phyloP scores from a whole-genome alignment of 2,329 filamentous ascomycete genomes.

The Exophiala bonariae region DNA sequence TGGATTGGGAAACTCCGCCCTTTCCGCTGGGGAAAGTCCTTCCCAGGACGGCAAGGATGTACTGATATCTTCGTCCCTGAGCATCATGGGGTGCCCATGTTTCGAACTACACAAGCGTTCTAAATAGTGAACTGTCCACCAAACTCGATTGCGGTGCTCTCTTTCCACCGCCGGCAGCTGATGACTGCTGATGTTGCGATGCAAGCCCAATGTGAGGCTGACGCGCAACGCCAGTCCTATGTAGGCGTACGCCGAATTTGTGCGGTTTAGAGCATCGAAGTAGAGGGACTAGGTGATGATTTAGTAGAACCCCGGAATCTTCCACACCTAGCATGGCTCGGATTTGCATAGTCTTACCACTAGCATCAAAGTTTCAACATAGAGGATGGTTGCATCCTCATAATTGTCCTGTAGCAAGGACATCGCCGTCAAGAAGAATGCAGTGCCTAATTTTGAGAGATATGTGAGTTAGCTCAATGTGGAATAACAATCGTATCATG shows the following conservation, averaged over 20 bases:
- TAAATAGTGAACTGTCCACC: constrained; percentile 58
- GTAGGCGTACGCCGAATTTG: constrained; percentile 55
- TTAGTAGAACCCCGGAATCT: too few relatives aligned
- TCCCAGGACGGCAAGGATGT: constrained; percentile 33
- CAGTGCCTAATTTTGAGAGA: constrained; percentile 19
- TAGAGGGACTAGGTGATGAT: constrained; percentile 54
- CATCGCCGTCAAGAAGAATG: constrained; percentile 53
- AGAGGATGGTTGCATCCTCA: constrained; percentile 53
- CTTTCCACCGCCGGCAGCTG: constrained; percentile 40
- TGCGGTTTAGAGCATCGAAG: constrained; percentile 56
- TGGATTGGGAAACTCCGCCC: not conserved
- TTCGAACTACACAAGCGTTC: constrained; percentile 54
- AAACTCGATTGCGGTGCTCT: constrained; percentile 53
- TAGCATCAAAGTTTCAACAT: constrained; percentile 55
- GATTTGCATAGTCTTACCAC: too few relatives aligned
- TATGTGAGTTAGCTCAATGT: not conserved
- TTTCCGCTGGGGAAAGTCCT: not conserved
- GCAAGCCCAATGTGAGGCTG: constrained; percentile 56
- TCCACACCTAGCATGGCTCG: too few relatives aligned
- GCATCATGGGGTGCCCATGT: constrained; percentile 54
- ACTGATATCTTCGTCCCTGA: constrained; percentile 55
- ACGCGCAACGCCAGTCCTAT: constrained; percentile 55
- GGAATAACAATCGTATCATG: not conserved
- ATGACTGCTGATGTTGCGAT: constrained; percentile 49
- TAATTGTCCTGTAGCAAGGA: constrained; percentile 57